A percentile compares a stretch with the other conserved stretches of the same genome.
phyloP scores from a whole-genome alignment of 106 monocot species.

The Dioscorea zingiberensis region DNA sequence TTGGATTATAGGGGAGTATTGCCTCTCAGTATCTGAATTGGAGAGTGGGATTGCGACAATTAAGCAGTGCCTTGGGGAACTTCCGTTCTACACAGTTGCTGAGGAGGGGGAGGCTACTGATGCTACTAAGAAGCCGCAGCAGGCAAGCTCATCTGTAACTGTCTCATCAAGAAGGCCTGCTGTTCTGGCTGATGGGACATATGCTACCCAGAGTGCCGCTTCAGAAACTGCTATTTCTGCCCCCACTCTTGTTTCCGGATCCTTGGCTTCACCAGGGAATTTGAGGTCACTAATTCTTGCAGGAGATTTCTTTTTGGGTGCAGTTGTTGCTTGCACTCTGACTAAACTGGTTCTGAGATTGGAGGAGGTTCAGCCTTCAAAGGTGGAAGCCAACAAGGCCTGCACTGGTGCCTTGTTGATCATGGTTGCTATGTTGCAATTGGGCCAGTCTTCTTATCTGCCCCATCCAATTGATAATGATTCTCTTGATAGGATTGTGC shows the following conservation, averaged over 20 bases:
- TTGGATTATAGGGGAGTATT: constrained; percentile 91
- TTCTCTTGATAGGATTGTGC: constrained; percentile 76
- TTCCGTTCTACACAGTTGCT: constrained; percentile 68
- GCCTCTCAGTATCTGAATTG: constrained; percentile 79
- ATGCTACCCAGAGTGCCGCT: constrained; percentile 95
- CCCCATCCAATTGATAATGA: constrained; percentile 78
- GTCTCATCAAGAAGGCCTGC: constrained; percentile 76
- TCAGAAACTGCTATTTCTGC: constrained; percentile 55
- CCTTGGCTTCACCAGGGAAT: constrained; percentile 51
- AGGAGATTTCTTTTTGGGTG: constrained; percentile 84
- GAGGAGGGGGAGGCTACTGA: constrained; percentile 54
- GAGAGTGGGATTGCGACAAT: constrained; percentile 74
- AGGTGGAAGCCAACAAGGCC: constrained; percentile 55
- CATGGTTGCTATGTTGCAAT: constrained; percentile 79
- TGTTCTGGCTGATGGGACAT: constrained; percentile 86
- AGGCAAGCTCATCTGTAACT: constrained; percentile 37
- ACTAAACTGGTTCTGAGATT: constrained; percentile 80
- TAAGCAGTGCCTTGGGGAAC: constrained; percentile 88
- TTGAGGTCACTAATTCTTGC: constrained; percentile 70
- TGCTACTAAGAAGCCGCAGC: constrained; percentile 27
- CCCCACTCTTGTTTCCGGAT: constrained; percentile 48
- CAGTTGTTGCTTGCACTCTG: constrained; percentile 67
- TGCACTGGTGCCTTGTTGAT: constrained; percentile 47
- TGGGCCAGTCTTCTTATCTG: constrained; percentile 70
- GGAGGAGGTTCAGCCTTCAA: constrained; percentile 81